Conservation (phyloP, 176 grass and related monocot species). For the Juncus inflexus region DNA sequence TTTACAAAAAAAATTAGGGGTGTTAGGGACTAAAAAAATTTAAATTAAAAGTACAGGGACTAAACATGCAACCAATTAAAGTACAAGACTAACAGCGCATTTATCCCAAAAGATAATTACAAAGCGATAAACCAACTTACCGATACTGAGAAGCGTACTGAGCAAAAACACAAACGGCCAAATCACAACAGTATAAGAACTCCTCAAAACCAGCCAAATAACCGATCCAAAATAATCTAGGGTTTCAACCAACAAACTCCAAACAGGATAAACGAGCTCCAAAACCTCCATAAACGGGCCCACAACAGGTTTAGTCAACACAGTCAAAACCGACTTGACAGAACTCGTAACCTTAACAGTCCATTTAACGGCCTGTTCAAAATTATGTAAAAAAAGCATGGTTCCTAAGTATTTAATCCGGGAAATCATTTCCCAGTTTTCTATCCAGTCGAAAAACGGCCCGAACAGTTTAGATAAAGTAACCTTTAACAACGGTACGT, state of each 20-base stretch:
- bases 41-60: no score
- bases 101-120: not conserved
- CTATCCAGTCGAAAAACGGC: conserved; percentile 96
- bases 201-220: conserved; percentile 43
- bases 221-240: conserved; percentile 47
- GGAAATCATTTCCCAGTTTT: conserved; percentile 98
- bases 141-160: conserved; percentile 47
- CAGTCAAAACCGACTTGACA: conserved; percentile 52
- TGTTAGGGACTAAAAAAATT: no score
- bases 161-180: conserved; percentile 80
- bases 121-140: conserved; percentile 40
- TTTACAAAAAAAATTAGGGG: no score
- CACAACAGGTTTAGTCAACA: conserved; percentile 69
- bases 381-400: conserved; percentile 96
- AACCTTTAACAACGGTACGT: conserved; percentile 90
- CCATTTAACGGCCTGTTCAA: conserved; percentile 79
- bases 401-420: conserved; percentile 90
- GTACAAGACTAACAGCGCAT: no score
- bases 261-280: conserved; percentile 66
- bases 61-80: no score
- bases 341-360: conserved; percentile 65
- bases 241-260: conserved; percentile 63
- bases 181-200: conserved; percentile 56
- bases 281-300: conserved; percentile 76
- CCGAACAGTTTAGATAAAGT: conserved; percentile 92